Percentiles rank a stretch among this genome's conserved stretches.
Evolutionary conservation across 345 rosid genomes (phyloP).

Genomic region (Geranium rotundifolium): DNA sequence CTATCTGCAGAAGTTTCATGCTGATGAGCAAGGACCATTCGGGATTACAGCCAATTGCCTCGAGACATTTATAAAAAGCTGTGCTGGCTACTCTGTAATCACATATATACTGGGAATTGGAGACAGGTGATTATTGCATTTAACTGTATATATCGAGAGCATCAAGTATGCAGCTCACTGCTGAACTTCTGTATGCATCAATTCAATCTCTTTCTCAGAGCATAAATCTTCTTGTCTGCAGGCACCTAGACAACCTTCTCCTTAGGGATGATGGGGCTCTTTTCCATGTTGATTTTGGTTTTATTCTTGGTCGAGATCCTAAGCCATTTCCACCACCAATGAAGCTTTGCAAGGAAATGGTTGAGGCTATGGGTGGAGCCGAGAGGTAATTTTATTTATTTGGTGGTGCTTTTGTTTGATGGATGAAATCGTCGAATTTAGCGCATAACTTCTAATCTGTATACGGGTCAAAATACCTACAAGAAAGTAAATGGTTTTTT

Average conservation of each 20-base stretch:
- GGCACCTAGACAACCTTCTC: conserved; percentile 95
- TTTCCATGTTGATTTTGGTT: conserved; percentile 96
- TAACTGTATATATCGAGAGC: neutral
- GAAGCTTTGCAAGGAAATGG: conserved; percentile 99
- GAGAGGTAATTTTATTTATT: conserved; percentile 45
- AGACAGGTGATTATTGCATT: conserved; percentile 52
- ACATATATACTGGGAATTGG: conserved; percentile 96
- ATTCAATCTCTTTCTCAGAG: neutral
- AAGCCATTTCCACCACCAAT: conserved; percentile 99
- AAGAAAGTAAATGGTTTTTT: conserved; percentile 5
- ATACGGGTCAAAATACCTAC: neutral
- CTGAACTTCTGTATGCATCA: neutral
- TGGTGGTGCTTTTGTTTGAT: neutral
- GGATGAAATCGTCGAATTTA: neutral
- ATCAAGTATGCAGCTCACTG: neutral
- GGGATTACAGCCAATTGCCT: conserved; percentile 93
- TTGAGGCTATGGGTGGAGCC: conserved; percentile 99
- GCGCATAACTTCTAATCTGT: neutral
- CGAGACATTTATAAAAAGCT: conserved; percentile 92
- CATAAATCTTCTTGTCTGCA: conserved; percentile 20
- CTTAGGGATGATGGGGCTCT: conserved; percentile 93
- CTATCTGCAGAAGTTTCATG: conserved; percentile 90
- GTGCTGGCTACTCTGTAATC: conserved; percentile 97
- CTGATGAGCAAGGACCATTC: conserved; percentile 90
- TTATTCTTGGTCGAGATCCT: conserved; percentile 95